Evolutionary conservation across 2,329 filamentous ascomycete genomes (phyloP), one percentile per base, ranked within the genome.

Genomic region (Bipolaris victoriae): DNA sequence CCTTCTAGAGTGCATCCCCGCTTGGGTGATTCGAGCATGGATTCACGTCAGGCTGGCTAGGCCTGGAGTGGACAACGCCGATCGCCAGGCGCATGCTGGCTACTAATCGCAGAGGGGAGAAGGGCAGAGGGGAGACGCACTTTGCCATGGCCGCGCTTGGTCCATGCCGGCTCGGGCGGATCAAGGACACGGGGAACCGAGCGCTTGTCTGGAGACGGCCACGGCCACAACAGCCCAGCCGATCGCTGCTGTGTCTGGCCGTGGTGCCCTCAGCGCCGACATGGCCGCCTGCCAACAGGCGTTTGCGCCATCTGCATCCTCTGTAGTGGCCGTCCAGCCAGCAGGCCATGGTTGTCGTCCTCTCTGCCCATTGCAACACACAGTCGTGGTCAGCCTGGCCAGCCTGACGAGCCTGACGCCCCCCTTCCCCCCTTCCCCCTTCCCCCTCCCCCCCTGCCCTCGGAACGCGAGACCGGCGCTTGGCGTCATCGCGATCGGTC

Each of bases 401-500:
- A 29, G 26, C 26, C 26, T 29, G 44, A 35, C 52, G 18, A 48
- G 47, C 39, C 40, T 9, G 36, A 40, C 16, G 29, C 45, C 26
- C 13, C 47, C 22, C 16, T 16, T 37, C 20, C 20, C 20, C 20
- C 47, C 22, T 37, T 1, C 20, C 20, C 20, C 20, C 20, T n/a
- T n/a, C 20, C 20, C 20, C 47, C 22, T 37, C 20, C 20, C 20
- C 20, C 20, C 20, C 2, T 3, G 20, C 20, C 20, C 20, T 58
- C 51, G 46, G 54, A 62, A 55, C 51, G 52, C 57, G 56, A 62
- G 41, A 57, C 57, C 33, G 33, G 47, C 29, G 44, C 65, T 69
- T 71, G 70, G 66, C 68, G 52, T 55, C 56, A 74, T 72, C 69
- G 60, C 63, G 62, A 74, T 73, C 68, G 58, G 55, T 60, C 60